phyloP scores from a whole-genome alignment of 805 yeast genomes.

The Saccharomycopsis fibuligera region DNA sequence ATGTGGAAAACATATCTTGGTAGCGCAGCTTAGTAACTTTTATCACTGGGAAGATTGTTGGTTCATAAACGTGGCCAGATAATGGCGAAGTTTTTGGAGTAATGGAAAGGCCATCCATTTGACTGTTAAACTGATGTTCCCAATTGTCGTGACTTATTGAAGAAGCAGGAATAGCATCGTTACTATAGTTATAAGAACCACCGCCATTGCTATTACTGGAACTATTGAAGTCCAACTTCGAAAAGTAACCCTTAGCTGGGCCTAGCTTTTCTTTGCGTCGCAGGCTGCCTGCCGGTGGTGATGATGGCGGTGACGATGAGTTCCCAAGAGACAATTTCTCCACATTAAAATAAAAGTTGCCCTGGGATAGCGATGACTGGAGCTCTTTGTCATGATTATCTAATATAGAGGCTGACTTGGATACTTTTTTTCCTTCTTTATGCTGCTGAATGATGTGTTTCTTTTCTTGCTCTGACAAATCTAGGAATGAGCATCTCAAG shows the following conservation, averaged over 20 bases:
- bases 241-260: no score
- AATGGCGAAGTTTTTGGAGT: no score
- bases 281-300: no score
- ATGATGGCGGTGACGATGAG: background rate
- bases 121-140: no score
- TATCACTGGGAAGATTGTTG: background rate
- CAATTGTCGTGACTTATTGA: no score
- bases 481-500: constrained; percentile 13
- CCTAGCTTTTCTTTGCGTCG: no score
- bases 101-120: no score
- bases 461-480: constrained; percentile 7
- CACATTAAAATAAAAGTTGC: background rate
- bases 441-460: constrained; percentile 3
- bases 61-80: background rate
- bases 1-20: background rate
- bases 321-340: background rate
- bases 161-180: no score
- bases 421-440: background rate
- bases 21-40: background rate
- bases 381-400: background rate
- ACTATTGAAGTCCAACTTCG: background rate
- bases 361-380: background rate
- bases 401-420: no score
- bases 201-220: no score
- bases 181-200: no score